Base-by-base conservation (phyloP, 164 flowering plant species). In the Magnolia sinica region DNA sequence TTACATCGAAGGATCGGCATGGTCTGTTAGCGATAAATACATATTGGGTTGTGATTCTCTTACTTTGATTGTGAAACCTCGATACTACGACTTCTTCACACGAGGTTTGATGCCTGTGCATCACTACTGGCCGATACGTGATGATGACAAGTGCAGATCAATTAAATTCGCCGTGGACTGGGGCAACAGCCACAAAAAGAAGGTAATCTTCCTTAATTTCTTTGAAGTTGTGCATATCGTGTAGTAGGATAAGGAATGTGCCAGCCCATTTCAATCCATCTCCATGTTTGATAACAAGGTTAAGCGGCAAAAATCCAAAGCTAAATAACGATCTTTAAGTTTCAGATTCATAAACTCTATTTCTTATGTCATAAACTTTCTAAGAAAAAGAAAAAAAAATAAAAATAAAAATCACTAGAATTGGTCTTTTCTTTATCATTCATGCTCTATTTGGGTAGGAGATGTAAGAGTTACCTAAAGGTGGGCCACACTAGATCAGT, bases 21-120 rank as follows among this genome's bases (percentile, higher is more conserved):
- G 96, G 96, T 89, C 96, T 2, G 94, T 92, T 2, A 90, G 96
- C 61, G 81, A 86, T 77, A 91, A 91, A 45, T 91, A 90, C 52
- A 91, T 91, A 23, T 72, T 90, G 61, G 93, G 92, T 3, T 90
- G 96, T 31, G 87, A 92, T 72, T 85, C 91, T 20, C 82, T 85
- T 79, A 78, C 87, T 19, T 76, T 92, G 74, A 1, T 84, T 0
- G 79, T 92, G 64, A 83, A 73, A 64, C 89, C 92, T 11, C 72
- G 27, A 3, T 90, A 81, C 84, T 83, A 92, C 66, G 96, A 92
- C 78, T 87, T 90, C 87, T 89, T 85, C 82, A 80, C 82, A 4
- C 88, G 96, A 83, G 76, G 88, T 64, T 68, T 90, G 72, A 59
- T 84, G 64, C 94, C 96, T 14, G 19, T 84, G 61, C 73, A 86